phyloP scores from a whole-genome alignment of 1,284 basidiomycete genomes.

The Sanghuangporus weigelae region DNA sequence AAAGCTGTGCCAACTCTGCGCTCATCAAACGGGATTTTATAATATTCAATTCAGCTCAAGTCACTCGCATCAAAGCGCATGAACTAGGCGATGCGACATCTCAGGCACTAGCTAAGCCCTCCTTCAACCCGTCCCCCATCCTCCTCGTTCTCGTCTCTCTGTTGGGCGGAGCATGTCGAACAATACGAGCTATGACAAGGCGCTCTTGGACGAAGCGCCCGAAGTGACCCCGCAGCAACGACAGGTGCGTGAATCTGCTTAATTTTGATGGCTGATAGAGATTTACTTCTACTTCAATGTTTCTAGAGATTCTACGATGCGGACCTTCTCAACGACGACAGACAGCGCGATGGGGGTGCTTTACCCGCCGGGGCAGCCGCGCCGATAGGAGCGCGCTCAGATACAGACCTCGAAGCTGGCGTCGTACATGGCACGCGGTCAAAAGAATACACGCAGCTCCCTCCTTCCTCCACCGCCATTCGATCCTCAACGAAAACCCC shows the following conservation, averaged over 20 bases:
- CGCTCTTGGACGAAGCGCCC: slow-evolving; percentile 32
- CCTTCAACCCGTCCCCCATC: not conserved
- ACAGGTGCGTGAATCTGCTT: slow-evolving; percentile 27
- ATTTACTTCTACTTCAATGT: not conserved
- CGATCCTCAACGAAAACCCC: slow-evolving; percentile 19
- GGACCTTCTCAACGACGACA: slow-evolving; percentile 10
- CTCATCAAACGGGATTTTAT: not conserved
- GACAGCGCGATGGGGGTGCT: not conserved
- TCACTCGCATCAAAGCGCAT: not conserved
- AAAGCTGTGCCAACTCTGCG: not conserved
- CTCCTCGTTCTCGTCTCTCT: not conserved
- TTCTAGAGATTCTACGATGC: slow-evolving; percentile 17
- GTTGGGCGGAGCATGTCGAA: slow-evolving; percentile 9
- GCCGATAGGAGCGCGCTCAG: slow-evolving; percentile 19
- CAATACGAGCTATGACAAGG: slow-evolving; percentile 29
- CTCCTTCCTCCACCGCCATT: not conserved
- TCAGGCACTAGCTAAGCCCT: slow-evolving; percentile 5
- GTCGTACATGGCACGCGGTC: slow-evolving; percentile 2
- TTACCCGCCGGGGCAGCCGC: not conserved
- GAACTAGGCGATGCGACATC: not conserved
- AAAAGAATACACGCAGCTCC: slow-evolving; percentile 12
- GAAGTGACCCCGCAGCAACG: slow-evolving; percentile 31
- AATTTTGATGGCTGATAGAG: not conserved
- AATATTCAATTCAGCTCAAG: not conserved
- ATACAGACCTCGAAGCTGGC: slow-evolving; percentile 28